Evolutionary conservation across 176 grass and related monocot species (phyloP).

Genomic region (Aegilops tauschii): DNA sequence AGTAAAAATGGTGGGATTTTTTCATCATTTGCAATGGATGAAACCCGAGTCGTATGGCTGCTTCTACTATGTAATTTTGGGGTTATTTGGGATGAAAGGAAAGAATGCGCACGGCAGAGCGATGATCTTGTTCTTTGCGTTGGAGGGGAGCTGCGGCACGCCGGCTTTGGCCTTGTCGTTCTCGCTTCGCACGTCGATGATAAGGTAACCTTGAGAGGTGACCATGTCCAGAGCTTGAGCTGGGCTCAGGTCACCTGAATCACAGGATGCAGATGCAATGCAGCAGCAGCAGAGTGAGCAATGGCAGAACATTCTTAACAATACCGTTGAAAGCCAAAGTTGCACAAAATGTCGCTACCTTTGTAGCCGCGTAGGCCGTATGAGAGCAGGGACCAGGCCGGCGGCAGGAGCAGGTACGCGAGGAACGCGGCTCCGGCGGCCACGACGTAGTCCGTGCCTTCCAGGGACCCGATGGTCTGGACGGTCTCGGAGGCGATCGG

Average conservation of each 20-base stretch:
- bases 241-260: slow-evolving; percentile 59
- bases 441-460: slow-evolving; percentile 40
- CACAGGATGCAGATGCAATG: neutral
- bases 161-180: slow-evolving; percentile 90
- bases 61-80: neutral
- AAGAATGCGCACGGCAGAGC: slow-evolving; percentile 53
- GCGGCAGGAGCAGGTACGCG: slow-evolving; percentile 77
- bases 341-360: slow-evolving; percentile 30
- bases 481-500: slow-evolving; percentile 71
- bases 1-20: neutral
- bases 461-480: slow-evolving; percentile 62
- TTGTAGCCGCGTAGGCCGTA: slow-evolving; percentile 76
- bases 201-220: slow-evolving; percentile 47
- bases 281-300: neutral
- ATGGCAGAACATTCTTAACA: slow-evolving; percentile 6
- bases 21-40: neutral
- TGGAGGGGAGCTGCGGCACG: slow-evolving; percentile 71
- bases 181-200: slow-evolving; percentile 82
- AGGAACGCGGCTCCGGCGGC: slow-evolving; percentile 66
- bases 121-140: slow-evolving; percentile 74
- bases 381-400: slow-evolving; percentile 71
- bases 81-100: neutral
- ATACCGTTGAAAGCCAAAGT: too few relatives aligned
- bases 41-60: neutral
- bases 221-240: slow-evolving; percentile 71